Percentiles rank a stretch among this genome's conserved stretches.
Conservation (phyloP, 1,284 basidiomycete genomes). For the Rugosomyces carneus region DNA sequence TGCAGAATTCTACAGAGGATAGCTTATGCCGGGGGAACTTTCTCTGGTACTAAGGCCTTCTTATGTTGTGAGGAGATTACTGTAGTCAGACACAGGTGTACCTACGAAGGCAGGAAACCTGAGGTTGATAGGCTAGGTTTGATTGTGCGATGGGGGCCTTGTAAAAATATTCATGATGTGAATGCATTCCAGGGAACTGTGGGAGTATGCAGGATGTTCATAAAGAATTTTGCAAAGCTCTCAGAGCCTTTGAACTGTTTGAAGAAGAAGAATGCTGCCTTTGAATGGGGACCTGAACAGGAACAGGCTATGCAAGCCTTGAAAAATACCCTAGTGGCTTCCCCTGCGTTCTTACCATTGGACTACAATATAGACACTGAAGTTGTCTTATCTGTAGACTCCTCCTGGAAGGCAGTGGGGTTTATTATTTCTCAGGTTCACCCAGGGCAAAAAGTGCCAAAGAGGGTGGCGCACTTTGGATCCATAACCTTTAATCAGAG, state of each 20-base stretch:
- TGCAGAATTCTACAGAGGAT: slow-evolving; percentile 13
- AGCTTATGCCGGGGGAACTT: slow-evolving; percentile 18
- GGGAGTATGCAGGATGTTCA: slow-evolving; percentile 1
- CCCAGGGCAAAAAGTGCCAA: not conserved
- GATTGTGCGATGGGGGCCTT: slow-evolving; percentile 22
- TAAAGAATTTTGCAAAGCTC: not conserved
- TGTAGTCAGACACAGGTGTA: slow-evolving; percentile 24
- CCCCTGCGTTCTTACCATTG: slow-evolving; percentile 11
- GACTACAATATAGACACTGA: not conserved
- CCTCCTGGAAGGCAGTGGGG: slow-evolving; percentile 1
- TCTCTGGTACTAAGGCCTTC: slow-evolving; percentile 22
- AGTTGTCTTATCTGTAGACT: slow-evolving; percentile 3
- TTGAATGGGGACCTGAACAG: slow-evolving; percentile 1
- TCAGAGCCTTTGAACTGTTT: not conserved
- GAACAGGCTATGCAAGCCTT: not conserved
- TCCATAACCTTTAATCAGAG: slow-evolving; percentile 25
- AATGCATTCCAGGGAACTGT: slow-evolving; percentile 24
- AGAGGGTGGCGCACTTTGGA: slow-evolving; percentile 5
- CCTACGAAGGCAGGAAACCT: slow-evolving; percentile 20
- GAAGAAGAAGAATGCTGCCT: not conserved
- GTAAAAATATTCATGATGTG: slow-evolving; percentile 19
- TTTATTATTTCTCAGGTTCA: not conserved
- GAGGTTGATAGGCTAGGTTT: slow-evolving; percentile 18
- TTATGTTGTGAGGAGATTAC: slow-evolving; percentile 16
- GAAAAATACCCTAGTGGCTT: not conserved